A percentile compares a stretch with the other conserved stretches of the same genome.
phyloP scores from a whole-genome alignment of 169 alveolate species.

The Eimeria sp. region DNA sequence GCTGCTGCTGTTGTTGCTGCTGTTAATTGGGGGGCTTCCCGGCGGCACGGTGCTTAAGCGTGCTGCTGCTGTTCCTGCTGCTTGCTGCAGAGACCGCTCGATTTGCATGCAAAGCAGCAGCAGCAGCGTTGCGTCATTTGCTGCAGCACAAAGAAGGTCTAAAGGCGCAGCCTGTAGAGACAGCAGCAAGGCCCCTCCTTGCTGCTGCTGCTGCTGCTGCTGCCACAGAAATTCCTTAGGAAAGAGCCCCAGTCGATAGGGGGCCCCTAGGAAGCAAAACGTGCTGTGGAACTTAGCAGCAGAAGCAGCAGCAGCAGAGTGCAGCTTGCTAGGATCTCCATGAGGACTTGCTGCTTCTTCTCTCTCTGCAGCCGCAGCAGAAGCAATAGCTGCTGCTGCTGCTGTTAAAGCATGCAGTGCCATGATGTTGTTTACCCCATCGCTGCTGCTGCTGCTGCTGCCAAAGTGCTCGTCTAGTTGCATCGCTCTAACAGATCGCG shows the following conservation, averaged over 20 bases:
- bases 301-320: constrained; percentile 28
- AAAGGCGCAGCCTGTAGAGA: background rate
- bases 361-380: constrained; percentile 50
- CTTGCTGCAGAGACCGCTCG: background rate
- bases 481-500: too few relatives aligned
- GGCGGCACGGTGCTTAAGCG: background rate
- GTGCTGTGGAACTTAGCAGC: constrained; percentile 6
- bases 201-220: constrained; percentile 7
- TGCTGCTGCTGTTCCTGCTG: constrained; percentile 24
- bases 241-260: background rate
- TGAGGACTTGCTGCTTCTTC: constrained; percentile 32
- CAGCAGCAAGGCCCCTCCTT: background rate
- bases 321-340: background rate
- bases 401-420: constrained; percentile 28
- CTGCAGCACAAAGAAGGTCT: constrained; percentile 1
- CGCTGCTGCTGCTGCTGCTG: constrained; percentile 8
- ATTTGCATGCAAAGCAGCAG: constrained; percentile 57
- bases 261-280: constrained; percentile 27
- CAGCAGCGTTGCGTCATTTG: constrained; percentile 27
- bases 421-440: constrained; percentile 21
- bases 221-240: too few relatives aligned
- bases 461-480: too few relatives aligned
- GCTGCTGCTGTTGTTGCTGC: background rate
- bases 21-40: too few relatives aligned
- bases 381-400: background rate